phyloP scores from a whole-genome alignment of 768 basidiomycete genomes.

The Tulasnella sp. region DNA sequence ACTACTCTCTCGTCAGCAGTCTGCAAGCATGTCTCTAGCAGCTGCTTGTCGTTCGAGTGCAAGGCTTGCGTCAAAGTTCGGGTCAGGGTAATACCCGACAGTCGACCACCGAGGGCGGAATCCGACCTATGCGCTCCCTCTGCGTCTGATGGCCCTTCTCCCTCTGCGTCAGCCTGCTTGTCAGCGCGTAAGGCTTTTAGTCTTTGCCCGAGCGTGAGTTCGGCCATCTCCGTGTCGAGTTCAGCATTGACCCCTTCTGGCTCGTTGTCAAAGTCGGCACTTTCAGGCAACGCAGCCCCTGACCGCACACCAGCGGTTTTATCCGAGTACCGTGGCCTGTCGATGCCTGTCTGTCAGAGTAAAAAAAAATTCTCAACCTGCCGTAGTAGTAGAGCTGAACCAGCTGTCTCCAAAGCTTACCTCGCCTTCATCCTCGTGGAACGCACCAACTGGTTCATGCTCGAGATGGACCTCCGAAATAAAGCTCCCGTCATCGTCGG shows the following conservation, averaged over 20 bases:
- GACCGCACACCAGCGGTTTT: slow-evolving; percentile 50
- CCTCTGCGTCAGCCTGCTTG: slow-evolving; percentile 43
- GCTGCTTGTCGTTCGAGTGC: slow-evolving; percentile 87
- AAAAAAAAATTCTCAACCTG: neutral
- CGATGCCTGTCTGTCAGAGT: neutral
- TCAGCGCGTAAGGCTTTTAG: slow-evolving; percentile 65
- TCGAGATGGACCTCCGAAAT: slow-evolving; percentile 50
- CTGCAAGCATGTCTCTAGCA: slow-evolving; percentile 83
- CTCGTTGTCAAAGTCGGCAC: slow-evolving; percentile 55
- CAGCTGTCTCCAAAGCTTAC: neutral
- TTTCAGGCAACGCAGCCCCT: slow-evolving; percentile 68
- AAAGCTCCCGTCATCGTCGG: slow-evolving; percentile 58
- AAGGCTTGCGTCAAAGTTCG: slow-evolving; percentile 94
- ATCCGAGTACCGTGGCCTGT: slow-evolving; percentile 25
- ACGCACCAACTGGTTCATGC: neutral
- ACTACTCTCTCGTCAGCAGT: slow-evolving; percentile 84
- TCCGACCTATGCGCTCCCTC: slow-evolving; percentile 14
- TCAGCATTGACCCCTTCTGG: slow-evolving; percentile 62
- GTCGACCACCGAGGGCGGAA: neutral
- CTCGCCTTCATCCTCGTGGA: neutral
- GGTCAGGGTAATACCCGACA: slow-evolving; percentile 83
- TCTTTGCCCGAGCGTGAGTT: slow-evolving; percentile 89
- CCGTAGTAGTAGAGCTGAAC: neutral
- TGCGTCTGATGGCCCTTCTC: slow-evolving; percentile 55
- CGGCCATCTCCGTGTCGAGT: slow-evolving; percentile 82